phyloP scores from a whole-genome alignment of 768 basidiomycete genomes.

The Inosperma sp. region DNA sequence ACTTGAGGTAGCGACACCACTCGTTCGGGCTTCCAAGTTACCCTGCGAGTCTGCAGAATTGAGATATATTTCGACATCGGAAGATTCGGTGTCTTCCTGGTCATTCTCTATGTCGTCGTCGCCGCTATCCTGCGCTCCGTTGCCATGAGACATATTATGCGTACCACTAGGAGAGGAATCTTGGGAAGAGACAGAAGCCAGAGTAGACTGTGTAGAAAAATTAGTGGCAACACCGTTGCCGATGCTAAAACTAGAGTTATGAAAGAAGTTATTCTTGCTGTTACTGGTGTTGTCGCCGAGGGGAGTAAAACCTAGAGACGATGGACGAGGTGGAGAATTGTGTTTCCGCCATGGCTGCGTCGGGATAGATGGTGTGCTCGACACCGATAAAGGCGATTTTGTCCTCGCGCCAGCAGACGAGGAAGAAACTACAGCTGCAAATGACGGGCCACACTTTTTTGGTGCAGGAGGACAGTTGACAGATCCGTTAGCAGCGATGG shows the following conservation, averaged over 20 bases:
- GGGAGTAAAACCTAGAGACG: background rate
- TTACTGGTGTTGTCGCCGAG: background rate
- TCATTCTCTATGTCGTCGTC: conserved; percentile 13
- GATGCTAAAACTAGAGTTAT: conserved; percentile 2
- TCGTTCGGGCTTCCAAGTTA: conserved; percentile 26
- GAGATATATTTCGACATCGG: conserved; percentile 36
- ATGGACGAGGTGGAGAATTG: background rate
- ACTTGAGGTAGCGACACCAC: conserved; percentile 17
- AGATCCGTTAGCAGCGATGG: conserved; percentile 1
- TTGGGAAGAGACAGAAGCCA: background rate
- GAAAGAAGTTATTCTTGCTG: conserved; percentile 6
- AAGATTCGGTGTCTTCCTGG: conserved; percentile 21
- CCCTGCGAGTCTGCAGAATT: conserved; percentile 30
- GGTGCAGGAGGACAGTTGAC: background rate
- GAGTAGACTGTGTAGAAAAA: conserved; percentile 5
- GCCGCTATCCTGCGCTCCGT: conserved; percentile 3
- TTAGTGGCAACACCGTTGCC: conserved; percentile 3
- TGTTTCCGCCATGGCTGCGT: conserved; percentile 1
- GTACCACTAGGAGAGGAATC: background rate
- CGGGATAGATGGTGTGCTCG: background rate
- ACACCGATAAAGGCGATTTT: background rate
- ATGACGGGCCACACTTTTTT: conserved; percentile 2
- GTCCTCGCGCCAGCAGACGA: background rate
- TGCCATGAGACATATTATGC: background rate
- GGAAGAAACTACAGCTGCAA: conserved; percentile 5